phyloP scores from a whole-genome alignment of 495 filamentous ascomycete species.

The Aspergillus affinis region DNA sequence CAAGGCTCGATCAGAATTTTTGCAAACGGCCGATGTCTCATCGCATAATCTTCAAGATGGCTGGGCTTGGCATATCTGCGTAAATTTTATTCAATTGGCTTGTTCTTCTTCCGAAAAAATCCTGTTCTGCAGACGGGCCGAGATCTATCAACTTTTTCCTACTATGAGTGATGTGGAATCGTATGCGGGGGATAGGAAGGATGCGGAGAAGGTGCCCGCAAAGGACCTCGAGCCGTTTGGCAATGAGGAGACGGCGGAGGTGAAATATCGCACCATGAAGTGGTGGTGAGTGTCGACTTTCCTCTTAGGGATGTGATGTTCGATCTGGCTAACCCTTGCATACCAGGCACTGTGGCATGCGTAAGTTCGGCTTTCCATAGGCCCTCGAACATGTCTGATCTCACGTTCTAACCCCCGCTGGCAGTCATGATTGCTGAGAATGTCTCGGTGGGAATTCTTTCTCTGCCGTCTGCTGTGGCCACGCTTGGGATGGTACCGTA shows the following conservation, averaged over 20 bases:
- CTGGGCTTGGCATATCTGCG: background rate
- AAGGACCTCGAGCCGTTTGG: slow-evolving; percentile 37
- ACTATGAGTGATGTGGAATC: background rate
- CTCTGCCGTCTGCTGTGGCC: slow-evolving; percentile 63
- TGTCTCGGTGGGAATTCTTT: slow-evolving; percentile 64
- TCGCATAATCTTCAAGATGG: background rate
- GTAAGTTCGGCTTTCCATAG: slow-evolving; percentile 20
- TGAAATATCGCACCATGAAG: slow-evolving; percentile 45
- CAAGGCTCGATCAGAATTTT: background rate
- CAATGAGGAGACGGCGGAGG: slow-evolving; percentile 39
- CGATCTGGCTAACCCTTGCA: background rate
- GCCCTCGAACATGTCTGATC: slow-evolving; percentile 3
- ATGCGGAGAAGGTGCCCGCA: background rate
- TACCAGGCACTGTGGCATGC: slow-evolving; percentile 36
- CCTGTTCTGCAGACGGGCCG: background rate
- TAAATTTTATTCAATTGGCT: background rate
- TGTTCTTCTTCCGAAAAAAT: background rate
- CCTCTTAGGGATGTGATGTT: background rate
- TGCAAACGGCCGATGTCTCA: background rate
- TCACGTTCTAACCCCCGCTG: background rate
- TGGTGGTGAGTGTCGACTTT: slow-evolving; percentile 37
- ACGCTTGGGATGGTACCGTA: slow-evolving; percentile 59
- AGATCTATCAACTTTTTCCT: background rate
- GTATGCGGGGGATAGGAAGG: background rate
- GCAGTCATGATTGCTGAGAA: slow-evolving; percentile 65